These are phyloP conservation scores for Sarocladiaceae sp. DNA, from an alignment of 2,329 filamentous ascomycete species.

Conservation along the genomic window DNA sequence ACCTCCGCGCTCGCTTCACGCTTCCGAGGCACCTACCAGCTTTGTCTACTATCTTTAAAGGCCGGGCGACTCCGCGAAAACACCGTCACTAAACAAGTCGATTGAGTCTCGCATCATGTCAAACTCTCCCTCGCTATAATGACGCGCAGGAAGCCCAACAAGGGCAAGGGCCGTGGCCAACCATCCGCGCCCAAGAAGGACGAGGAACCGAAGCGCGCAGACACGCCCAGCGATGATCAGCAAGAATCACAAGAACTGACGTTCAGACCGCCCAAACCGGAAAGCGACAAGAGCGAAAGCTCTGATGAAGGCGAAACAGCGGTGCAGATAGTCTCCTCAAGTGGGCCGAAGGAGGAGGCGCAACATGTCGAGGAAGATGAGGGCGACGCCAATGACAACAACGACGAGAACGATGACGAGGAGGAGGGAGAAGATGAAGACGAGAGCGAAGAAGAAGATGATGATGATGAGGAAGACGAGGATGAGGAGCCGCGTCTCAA, in stretches of 20 bases:
- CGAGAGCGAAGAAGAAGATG: conserved; percentile 51
- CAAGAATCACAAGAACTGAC: background rate
- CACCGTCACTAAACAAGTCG: no score
- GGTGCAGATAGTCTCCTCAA: no score
- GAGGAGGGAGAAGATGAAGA: conserved; percentile 39
- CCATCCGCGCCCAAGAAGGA: background rate
- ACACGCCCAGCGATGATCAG: background rate
- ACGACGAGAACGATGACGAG: conserved; percentile 26
- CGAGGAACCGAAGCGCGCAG: background rate
- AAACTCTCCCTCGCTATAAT: conserved; percentile 7
- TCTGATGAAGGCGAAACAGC: conserved; percentile 8
- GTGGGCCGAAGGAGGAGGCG: conserved; percentile 13
- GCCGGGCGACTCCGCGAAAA: no score
- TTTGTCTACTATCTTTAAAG: background rate
- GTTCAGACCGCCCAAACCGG: conserved; percentile 8
- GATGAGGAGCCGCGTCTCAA: conserved; percentile 94
- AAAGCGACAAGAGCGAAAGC: conserved; percentile 13
- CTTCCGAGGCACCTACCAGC: background rate
- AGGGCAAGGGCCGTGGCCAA: conserved; percentile 10
- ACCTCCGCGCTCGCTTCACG: conserved; percentile 1
- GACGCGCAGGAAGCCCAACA: conserved; percentile 12
- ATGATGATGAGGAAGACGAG: conserved; percentile 73
- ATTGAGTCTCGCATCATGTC: background rate
- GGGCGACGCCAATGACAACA: conserved; percentile 14
- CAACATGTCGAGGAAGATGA: conserved; percentile 15